Base-by-base conservation (phyloP, 2,329 filamentous ascomycete species). In the Lachnellula arida region DNA sequence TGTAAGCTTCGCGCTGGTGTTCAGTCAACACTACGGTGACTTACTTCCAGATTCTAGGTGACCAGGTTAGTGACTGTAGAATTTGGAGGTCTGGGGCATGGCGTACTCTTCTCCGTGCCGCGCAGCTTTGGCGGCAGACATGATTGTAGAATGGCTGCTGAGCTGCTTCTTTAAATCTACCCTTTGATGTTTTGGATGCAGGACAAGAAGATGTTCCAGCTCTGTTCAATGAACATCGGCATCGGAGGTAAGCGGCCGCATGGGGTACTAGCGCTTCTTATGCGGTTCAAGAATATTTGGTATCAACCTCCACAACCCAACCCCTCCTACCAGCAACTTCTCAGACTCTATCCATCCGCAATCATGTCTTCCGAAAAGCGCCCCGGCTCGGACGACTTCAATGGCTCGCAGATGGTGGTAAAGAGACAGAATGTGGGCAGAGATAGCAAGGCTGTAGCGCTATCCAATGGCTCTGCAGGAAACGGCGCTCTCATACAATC, bases 331-430 rank as follows among this genome's bases (percentile, higher is more conserved):
- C 34, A 23, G 53, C 43, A 5, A 28, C 50, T 37, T 19, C n/a
- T 14, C n/a, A 7, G 19, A 19, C 25, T 42, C 4, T 32, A n/a
- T 23, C 9, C 48, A 53, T 12, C 25, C 42, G 22, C 40, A 55
- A 67, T 56, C 57, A 97, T 96, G 92, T 91, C 91, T 35, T 82
- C 88, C 60, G 92, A 96, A 74, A 97, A 99, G 76, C 85, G 94
- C 70, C 88, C 91, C 57, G 91, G 92, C n/a, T 86, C 89, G 59
- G 87, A 88, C 65, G 88, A 89, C 58, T 93, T 93, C 64, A 84
- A 86, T 66, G 84, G 85, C 23, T 85, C 86, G 49, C 89, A 96
- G 73, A 81, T 93, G 65, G 84, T 91, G 40, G 87, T 97, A 60
- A 99, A 97, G 78, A 82, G 93, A 71, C 91, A 93, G 71, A 96